A percentile compares a stretch with the other conserved stretches of the same genome.
These are phyloP conservation scores for Komagataella populi DNA, from an alignment of 805 yeast genomes.

Conservation along the genomic window DNA sequence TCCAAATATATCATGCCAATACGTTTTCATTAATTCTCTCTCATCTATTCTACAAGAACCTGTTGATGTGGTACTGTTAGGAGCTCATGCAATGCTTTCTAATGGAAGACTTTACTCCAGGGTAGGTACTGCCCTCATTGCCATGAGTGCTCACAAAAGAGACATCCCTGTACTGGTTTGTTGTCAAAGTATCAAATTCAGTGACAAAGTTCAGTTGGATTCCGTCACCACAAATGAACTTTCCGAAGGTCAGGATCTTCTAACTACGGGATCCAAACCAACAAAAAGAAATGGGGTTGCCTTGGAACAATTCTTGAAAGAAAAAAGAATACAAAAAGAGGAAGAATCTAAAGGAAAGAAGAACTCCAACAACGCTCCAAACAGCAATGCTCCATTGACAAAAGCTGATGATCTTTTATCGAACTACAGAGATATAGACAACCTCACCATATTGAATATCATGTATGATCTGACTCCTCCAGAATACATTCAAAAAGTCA, in stretches of 20 bases:
- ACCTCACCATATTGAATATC: slow-evolving; percentile 65
- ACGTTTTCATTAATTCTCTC: slow-evolving; percentile 67
- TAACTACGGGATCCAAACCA: slow-evolving; percentile 34
- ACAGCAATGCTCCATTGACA: slow-evolving; percentile 11
- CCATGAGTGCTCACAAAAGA: slow-evolving; percentile 79
- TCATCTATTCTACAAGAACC: slow-evolving; percentile 63
- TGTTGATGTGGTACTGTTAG: slow-evolving; percentile 82
- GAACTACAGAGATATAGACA: slow-evolving; percentile 51
- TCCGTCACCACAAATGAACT: slow-evolving; percentile 91
- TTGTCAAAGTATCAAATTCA: slow-evolving; percentile 88
- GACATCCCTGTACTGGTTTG: slow-evolving; percentile 92
- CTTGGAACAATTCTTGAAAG: slow-evolving; percentile 44
- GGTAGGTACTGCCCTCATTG: slow-evolving; percentile 88
- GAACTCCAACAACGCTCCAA: slow-evolving; percentile 10
- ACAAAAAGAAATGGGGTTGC: slow-evolving; percentile 44
- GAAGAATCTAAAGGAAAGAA: background rate
- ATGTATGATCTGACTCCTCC: slow-evolving; percentile 94
- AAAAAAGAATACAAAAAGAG: slow-evolving; percentile 18
- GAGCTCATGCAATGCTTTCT: slow-evolving; percentile 95
- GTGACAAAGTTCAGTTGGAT: slow-evolving; percentile 91
- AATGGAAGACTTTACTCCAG: slow-evolving; percentile 89
- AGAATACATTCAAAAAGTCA: slow-evolving; percentile 82
- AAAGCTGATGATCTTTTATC: slow-evolving; percentile 23
- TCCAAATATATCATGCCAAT: slow-evolving; percentile 58
- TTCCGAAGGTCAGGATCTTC: slow-evolving; percentile 63